Evolutionary conservation across 1,284 basidiomycete genomes (phyloP).

Genomic region (Singerocomus inundabilis): DNA sequence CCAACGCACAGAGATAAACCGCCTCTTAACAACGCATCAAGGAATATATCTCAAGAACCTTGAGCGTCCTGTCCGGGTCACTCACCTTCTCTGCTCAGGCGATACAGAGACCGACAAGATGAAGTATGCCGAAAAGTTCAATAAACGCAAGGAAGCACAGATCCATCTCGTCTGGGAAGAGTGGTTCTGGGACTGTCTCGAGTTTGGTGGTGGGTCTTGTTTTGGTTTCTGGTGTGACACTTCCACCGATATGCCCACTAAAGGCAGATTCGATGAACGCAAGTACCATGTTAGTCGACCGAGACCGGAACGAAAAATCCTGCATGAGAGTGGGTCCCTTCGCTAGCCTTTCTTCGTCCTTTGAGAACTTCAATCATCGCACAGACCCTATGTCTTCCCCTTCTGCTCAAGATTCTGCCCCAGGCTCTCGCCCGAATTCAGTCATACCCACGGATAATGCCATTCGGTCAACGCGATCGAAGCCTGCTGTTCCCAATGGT

Average conservation of each 20-base stretch:
- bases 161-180: constrained; percentile 80
- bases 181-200: constrained; percentile 81
- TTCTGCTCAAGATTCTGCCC: constrained; percentile 16
- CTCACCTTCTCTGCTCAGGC: constrained; percentile 60
- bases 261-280: constrained; percentile 50
- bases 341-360: not conserved
- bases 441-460: constrained; percentile 11
- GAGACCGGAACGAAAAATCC: constrained; percentile 50
- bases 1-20: constrained; percentile 55
- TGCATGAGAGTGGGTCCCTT: constrained; percentile 32
- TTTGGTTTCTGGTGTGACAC: not conserved
- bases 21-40: constrained; percentile 49
- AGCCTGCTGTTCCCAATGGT: constrained; percentile 11
- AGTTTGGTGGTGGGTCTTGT: constrained; percentile 53
- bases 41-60: constrained; percentile 62
- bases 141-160: constrained; percentile 57
- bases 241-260: not conserved
- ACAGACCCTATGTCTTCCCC: constrained; percentile 18
- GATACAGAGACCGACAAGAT: constrained; percentile 60
- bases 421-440: constrained; percentile 13
- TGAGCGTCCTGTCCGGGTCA: constrained; percentile 66
- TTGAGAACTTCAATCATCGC: constrained; percentile 6
- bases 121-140: constrained; percentile 67
- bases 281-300: constrained; percentile 59
- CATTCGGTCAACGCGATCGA: constrained; percentile 1